Evolutionary conservation across 345 rosid genomes (phyloP).

Genomic region (Conringia planisiliqua): DNA sequence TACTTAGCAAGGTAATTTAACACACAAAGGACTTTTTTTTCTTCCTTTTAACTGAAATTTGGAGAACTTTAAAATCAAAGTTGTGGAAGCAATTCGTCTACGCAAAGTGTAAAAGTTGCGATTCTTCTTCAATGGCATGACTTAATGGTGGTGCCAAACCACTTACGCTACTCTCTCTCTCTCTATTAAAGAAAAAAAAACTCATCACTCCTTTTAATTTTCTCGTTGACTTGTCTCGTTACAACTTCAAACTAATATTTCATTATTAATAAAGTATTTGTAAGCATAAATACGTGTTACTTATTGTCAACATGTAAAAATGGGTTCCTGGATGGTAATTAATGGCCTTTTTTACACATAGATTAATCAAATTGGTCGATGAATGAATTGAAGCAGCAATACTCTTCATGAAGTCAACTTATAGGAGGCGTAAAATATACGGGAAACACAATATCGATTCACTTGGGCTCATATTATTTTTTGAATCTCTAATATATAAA

Average conservation of each 20-base stretch:
- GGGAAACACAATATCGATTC: not conserved
- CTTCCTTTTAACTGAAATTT: not conserved
- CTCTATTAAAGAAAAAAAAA: not conserved
- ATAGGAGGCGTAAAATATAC: not conserved
- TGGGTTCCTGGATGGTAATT: not conserved
- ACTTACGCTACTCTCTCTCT: slow-evolving; percentile 24
- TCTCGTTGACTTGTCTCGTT: slow-evolving; percentile 13
- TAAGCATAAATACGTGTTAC: not conserved
- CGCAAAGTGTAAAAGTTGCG: slow-evolving; percentile 36
- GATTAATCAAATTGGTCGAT: not conserved
- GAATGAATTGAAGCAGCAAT: not conserved
- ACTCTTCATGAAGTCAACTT: slow-evolving; percentile 4
- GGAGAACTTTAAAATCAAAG: not conserved
- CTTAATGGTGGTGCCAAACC: slow-evolving; percentile 34
- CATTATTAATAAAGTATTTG: not conserved
- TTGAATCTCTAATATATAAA: too few relatives aligned
- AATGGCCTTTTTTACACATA: not conserved
- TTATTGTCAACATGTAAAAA: not conserved
- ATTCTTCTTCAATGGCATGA: slow-evolving; percentile 28
- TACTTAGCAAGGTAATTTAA: not conserved
- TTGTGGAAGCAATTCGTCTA: slow-evolving; percentile 24
- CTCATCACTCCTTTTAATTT: slow-evolving; percentile 12
- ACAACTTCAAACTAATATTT: not conserved
- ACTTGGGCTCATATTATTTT: not conserved
- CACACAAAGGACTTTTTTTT: not conserved